Base-by-base conservation (phyloP, 2,329 filamentous ascomycete species). In the Penicillium corylophilum region DNA sequence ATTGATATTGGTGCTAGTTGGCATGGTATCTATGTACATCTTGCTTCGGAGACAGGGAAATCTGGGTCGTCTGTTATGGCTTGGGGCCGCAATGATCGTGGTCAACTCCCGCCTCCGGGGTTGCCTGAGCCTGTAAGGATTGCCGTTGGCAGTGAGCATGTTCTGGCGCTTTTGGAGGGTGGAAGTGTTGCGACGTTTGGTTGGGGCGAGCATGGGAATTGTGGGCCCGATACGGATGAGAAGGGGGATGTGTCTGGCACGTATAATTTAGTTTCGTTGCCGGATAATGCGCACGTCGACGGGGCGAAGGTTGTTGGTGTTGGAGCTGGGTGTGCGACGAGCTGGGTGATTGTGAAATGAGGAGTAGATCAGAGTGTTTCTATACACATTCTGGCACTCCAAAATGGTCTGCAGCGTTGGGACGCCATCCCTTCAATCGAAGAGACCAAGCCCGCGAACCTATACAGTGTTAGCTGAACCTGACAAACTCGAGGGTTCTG, bases 131-230 rank as follows among this genome's bases (percentile, higher is more conserved):
- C 91, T 3, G 72, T 74, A 9, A 76, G 77, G 22, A 80, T 97
- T n/a, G 88, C 89, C 3, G 82, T 88, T 41, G 94, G 94, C 0
- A 96, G 93, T 66, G 94, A 97, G 71, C 94, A 99, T 71, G 84
- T 83, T n/a, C 72, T 97, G 56, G 89, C 85, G 8, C 71, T 93
- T 23, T 84, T 88, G 0, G 74, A 73, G 9, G 77, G 80, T 18
- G 83, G 83, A 1, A 81, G 86, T 45, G 83, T 96, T 1, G 73
- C 95, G 44, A 83, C 89, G 1, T 97, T 93, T 90, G 94, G 94
- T 18, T 99, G 94, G 94, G 92, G 91, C 2, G 93, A 97, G 72
- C 94, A 99, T 73, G 94, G 94, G 1, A 99, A 99, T 69, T 99
- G 94, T 69, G 94, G 94, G 3, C 82, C 84, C 31, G 77, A 81